Evolutionary conservation across 805 yeast genomes (phyloP).

Genomic region (Maudiozyma saulgeensis): DNA sequence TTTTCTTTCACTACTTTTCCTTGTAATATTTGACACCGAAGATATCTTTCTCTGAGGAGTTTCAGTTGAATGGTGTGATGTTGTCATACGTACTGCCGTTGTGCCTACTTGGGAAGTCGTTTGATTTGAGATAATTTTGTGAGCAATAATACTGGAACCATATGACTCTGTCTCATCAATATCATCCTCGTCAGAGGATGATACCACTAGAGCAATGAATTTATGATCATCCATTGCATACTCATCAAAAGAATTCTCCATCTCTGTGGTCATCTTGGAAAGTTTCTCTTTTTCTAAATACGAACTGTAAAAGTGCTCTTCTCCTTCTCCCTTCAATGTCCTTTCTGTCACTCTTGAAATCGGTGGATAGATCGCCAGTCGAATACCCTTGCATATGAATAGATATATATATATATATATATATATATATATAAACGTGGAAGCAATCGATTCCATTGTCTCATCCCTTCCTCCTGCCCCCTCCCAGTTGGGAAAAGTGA

Average conservation of each 20-base stretch:
- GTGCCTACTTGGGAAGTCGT: slow-evolving; percentile 3
- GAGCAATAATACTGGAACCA: neutral
- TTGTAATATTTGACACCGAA: slow-evolving; percentile 1
- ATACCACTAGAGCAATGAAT: slow-evolving; percentile 26
- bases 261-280: slow-evolving; percentile 4
- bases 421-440: too few species aligned
- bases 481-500: too few species aligned
- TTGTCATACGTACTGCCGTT: neutral
- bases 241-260: slow-evolving; percentile 22
- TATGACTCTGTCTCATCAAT: neutral
- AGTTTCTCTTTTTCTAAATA: neutral
- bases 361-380: too few species aligned
- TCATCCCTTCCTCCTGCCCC: too few species aligned
- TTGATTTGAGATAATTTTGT: neutral
- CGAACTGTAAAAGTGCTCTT: neutral
- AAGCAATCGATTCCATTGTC: too few species aligned
- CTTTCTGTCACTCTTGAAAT: too few species aligned
- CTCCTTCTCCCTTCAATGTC: too few species aligned
- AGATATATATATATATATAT: too few species aligned
- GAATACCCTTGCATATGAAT: too few species aligned
- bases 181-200: slow-evolving; percentile 21
- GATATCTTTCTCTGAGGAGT: slow-evolving; percentile 2
- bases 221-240: slow-evolving; percentile 14
- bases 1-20: neutral
- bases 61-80: neutral